Conservation (phyloP, 2,329 filamentous ascomycete genomes). For the Xylaria sp. region DNA sequence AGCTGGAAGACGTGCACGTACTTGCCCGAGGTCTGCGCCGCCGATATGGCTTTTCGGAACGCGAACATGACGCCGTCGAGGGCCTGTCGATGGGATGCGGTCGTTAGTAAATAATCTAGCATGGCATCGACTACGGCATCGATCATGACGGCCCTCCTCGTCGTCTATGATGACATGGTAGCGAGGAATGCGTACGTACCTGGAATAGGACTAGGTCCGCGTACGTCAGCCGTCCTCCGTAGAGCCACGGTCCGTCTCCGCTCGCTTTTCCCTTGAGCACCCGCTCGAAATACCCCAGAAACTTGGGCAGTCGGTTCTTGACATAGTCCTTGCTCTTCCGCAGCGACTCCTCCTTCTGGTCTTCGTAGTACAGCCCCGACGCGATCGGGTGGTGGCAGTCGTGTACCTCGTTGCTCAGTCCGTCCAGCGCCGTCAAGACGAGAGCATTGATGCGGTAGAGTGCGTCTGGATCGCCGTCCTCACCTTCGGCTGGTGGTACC, state of each 20-base stretch:
- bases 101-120: background rate
- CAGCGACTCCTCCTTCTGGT: constrained; percentile 76
- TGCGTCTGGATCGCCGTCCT: background rate
- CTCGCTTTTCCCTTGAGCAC: constrained; percentile 61
- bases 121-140: background rate
- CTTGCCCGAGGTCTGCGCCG: constrained; percentile 64
- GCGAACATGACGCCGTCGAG: constrained; percentile 71
- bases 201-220: constrained; percentile 81
- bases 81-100: constrained; percentile 52
- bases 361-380: constrained; percentile 70
- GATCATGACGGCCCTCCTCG: background rate
- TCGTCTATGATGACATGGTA: background rate
- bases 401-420: constrained; percentile 75
- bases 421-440: constrained; percentile 75
- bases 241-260: constrained; percentile 71
- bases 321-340: constrained; percentile 67
- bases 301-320: constrained; percentile 73
- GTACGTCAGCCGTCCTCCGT: constrained; percentile 73
- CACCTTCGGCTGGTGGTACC: constrained; percentile 52
- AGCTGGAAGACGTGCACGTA: constrained; percentile 72
- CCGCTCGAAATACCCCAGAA: constrained; percentile 74
- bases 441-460: constrained; percentile 64
- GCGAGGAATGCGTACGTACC: constrained; percentile 53
- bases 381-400: constrained; percentile 79
- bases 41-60: constrained; percentile 74